These are phyloP conservation scores for Calonectria leucothoes DNA, from an alignment of 2,329 filamentous ascomycete genomes.

Conservation along the genomic window DNA sequence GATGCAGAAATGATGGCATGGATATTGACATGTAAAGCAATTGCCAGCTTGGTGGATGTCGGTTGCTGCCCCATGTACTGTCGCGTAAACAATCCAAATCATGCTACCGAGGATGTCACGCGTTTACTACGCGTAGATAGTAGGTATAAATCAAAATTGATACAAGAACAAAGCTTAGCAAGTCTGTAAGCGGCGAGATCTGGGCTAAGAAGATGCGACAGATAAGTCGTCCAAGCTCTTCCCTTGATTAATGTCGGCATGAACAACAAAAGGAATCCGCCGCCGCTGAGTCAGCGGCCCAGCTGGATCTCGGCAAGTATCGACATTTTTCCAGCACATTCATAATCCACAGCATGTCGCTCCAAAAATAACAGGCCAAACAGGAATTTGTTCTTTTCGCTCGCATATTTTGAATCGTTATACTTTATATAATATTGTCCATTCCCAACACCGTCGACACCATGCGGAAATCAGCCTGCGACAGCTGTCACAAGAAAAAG, in stretches of 20 bases:
- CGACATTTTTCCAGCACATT: background rate
- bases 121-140: background rate
- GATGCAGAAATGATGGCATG: background rate
- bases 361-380: background rate
- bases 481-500: background rate
- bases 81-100: background rate
- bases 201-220: background rate
- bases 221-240: background rate
- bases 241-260: background rate
- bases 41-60: background rate
- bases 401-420: background rate
- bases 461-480: background rate
- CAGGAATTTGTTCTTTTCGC: background rate
- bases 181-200: background rate
- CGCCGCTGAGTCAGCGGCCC: background rate
- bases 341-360: background rate
- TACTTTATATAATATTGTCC: background rate
- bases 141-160: background rate
- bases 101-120: too few species aligned
- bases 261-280: background rate
- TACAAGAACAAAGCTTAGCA: background rate
- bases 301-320: too few species aligned
- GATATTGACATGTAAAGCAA: background rate
- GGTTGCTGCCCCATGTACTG: background rate
- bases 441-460: background rate